Percentiles rank a stretch among this genome's conserved stretches.
These are phyloP conservation scores for Mucor velutinosus DNA, from an alignment of 371 early-diverging fungal species.

Conservation along the genomic window DNA sequence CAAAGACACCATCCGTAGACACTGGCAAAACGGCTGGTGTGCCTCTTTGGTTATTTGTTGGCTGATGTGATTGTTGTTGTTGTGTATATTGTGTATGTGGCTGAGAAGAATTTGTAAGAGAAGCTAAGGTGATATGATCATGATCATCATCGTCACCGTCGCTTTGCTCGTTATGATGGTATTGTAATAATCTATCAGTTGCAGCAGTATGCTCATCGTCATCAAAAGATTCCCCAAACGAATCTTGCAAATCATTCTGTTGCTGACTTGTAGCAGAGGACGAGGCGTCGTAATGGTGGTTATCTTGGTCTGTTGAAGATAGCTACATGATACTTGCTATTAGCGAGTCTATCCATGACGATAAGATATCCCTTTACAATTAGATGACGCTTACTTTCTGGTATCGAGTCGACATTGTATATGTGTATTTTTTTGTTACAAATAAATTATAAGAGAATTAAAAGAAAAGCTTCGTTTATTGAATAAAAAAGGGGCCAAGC, in stretches of 20 bases:
- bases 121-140: not conserved
- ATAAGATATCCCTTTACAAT: not conserved
- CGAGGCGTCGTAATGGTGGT: not conserved
- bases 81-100: not conserved
- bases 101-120: conserved; percentile 19
- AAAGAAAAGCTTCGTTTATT: not conserved
- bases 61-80: not conserved
- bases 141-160: not conserved
- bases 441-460: not conserved
- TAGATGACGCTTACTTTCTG: conserved; percentile 16
- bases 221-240: conserved; percentile 24
- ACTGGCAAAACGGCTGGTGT: not conserved
- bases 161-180: not conserved
- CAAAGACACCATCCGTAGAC: conserved; percentile 63
- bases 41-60: not conserved
- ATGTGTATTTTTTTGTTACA: not conserved
- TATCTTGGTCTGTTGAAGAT: not conserved
- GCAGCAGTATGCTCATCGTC: conserved; percentile 11
- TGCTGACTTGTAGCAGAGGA: conserved; percentile 16
- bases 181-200: conserved; percentile 3
- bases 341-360: not conserved
- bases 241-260: conserved; percentile 24
- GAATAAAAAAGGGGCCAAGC: conserved; percentile 1
- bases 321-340: not conserved
- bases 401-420: conserved; percentile 15